These are phyloP conservation scores for Batrachochytrium dendrobatidis DNA, from an alignment of 371 early-diverging fungal genomes.

Conservation along the genomic window DNA sequence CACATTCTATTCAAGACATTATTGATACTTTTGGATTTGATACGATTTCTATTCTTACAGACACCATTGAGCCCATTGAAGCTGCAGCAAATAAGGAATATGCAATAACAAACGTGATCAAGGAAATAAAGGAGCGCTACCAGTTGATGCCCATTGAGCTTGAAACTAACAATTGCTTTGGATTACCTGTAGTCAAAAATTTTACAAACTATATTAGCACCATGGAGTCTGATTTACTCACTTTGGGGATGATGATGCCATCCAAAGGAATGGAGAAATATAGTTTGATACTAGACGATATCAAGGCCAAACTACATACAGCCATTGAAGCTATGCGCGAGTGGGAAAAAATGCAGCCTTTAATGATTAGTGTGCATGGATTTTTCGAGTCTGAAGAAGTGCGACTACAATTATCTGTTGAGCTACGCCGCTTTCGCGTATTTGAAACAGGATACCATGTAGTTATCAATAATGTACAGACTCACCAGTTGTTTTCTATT, in stretches of 20 bases:
- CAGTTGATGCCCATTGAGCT: conserved; percentile 1
- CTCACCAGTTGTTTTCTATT: conserved; percentile 1
- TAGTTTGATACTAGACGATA: background rate
- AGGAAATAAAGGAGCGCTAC: conserved; percentile 8
- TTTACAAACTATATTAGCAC: conserved; percentile 5
- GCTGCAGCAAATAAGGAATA: conserved; percentile 3
- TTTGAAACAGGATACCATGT: conserved; percentile 10
- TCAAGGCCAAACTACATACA: background rate
- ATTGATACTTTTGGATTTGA: background rate
- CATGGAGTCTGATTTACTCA: conserved; percentile 12
- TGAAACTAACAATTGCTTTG: background rate
- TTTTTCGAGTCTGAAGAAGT: conserved; percentile 15
- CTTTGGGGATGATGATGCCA: conserved; percentile 9
- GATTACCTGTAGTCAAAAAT: conserved; percentile 3
- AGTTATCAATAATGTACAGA: conserved; percentile 4
- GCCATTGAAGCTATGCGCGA: conserved; percentile 8
- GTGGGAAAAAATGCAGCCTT: conserved; percentile 14
- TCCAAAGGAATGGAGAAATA: conserved; percentile 8
- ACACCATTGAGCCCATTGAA: background rate
- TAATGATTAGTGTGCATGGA: conserved; percentile 7
- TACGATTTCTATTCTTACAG: background rate
- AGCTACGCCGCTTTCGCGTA: conserved; percentile 10
- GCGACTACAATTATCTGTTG: conserved; percentile 8
- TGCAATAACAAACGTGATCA: background rate
- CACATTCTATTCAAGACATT: background rate